Evolutionary conservation across 2,329 filamentous ascomycete species (phyloP), one percentile per base, ranked within the genome.

Genomic region (Fusarium staphyleae): DNA sequence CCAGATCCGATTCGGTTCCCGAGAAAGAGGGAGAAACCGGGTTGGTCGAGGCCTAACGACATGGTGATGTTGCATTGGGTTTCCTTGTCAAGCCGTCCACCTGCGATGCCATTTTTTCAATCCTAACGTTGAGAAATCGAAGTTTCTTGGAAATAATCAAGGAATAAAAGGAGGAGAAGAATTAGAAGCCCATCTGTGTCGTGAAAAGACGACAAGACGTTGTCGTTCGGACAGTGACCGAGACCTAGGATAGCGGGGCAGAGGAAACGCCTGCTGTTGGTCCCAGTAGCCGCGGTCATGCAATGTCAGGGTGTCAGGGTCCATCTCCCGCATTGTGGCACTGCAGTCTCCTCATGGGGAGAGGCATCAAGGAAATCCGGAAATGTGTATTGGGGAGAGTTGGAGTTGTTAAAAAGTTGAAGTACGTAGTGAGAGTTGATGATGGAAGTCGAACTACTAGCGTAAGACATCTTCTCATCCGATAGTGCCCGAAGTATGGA

Each of bases 221-320:
- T 61, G 48, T 44, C 37, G 40, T 61, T 67, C 64, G 64, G 64
- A 66, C 52, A 55, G 62, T 66, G 64, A 66, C 64, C 64, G 64
- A 66, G 64, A 64, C 42, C 49, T 33, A 48, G 58, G 32, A 53
- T 52, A 43, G 49, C 61, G 54, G 62, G 53, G 51, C 57, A 62
- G 52, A 52, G 45, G 51, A 43, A 57, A 52, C 39, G 52, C 4
- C 52, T 61, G 49, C 57, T 41, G 57, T 56, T 66, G 63, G 62
- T 50, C 40, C 35, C 50, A 43, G 48, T 50, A 50, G 39, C 52
- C 37, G 47, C 55, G 36, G 48, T 50, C 48, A 64, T 54, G 53
- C 60, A 52, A 52, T 44, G 52, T 45, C 56, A 63, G 53, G 59
- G 56, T 48, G 48, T 49, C 51, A 60, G 55, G 18, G 45, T 52